These are phyloP conservation scores for Trichoderma sp. DNA, from an alignment of 2,329 filamentous ascomycete genomes.

Conservation along the genomic window DNA sequence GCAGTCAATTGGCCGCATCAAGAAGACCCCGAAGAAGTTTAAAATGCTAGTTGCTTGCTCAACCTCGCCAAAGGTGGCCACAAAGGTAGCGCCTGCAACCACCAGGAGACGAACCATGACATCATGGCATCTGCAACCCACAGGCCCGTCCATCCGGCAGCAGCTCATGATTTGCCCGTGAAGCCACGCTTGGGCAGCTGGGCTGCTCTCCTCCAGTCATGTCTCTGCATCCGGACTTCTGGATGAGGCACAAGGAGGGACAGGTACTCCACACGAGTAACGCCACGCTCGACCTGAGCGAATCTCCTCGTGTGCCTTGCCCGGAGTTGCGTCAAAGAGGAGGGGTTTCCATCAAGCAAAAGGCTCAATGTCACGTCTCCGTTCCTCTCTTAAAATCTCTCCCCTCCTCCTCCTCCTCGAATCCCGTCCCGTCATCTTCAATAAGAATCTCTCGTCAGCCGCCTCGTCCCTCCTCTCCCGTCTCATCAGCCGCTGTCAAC, in stretches of 20 bases:
- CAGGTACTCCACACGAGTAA: constrained; percentile 14
- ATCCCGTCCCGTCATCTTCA: neutral
- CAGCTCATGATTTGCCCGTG: constrained; percentile 8
- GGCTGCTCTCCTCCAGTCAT: neutral
- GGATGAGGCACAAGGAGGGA: neutral
- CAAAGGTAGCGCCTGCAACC: neutral
- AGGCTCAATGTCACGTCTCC: neutral
- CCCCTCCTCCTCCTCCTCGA: neutral
- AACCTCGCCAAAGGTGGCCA: neutral
- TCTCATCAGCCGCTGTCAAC: constrained; percentile 2
- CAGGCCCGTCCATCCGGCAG: neutral
- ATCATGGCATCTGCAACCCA: constrained; percentile 8
- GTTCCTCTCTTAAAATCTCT: no score
- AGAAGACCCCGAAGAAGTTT: no score
- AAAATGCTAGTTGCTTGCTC: neutral
- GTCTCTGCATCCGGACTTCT: constrained; percentile 8
- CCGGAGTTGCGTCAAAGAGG: neutral
- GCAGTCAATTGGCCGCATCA: no score
- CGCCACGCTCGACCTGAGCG: constrained; percentile 11
- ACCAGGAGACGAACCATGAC: constrained; percentile 10
- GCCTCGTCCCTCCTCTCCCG: neutral
- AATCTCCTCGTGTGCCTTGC: constrained; percentile 11
- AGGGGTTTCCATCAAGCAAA: neutral
- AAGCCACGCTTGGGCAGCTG: neutral
- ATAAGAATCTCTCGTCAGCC: constrained; percentile 14